Evolutionary conservation across 129 eudicot species (phyloP), one percentile per base, ranked within the genome.

Genomic region (Kitagawia praeruptora): DNA sequence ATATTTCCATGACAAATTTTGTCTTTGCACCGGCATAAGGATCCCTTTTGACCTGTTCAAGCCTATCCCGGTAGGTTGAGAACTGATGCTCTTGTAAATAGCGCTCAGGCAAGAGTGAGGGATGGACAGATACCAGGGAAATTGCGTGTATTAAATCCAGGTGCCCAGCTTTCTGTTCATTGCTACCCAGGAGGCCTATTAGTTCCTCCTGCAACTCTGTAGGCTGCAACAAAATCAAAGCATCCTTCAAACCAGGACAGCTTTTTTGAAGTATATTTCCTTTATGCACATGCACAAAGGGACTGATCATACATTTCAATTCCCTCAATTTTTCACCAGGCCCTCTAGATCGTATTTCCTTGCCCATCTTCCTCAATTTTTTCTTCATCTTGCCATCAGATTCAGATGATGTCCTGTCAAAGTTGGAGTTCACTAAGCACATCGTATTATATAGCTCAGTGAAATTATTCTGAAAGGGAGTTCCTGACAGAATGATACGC

Each of bases 381-480:
- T 72, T 42, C 49, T 8, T 42, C 76, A 18, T 16, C 78, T 78
- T 76, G 70, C 74, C 2, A 89, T 78, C 15, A 74, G 75, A 37
- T 69, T 75, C 70, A 40, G 37, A 37, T 19, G 16, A 13, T 19
- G 45, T 0, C 72, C 79, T 0, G 86, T 23, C 86, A 70, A 84
- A 61, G 4, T 75, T 72, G 4, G 99, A 92, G 6, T 87, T 89
- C 8, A 89, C 91, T 53, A 95, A 67, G 53, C 87, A 80, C 19
- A 95, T 42, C 4, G 88, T 86, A 82, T 92, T 39, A 39, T 39
- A 39, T 1, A 90, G 85, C 77, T 95, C 97, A 11, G 47, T 78
- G 39, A 92, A 89, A 75, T 92, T 91, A 80, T 92, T 95, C 87
- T 95, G 97, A 53, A 90, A 92, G 0, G 93, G 97, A 31, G 99